Conservation (phyloP, 139 green algal genomes). For the Edaphochlamys debaryana region DNA sequence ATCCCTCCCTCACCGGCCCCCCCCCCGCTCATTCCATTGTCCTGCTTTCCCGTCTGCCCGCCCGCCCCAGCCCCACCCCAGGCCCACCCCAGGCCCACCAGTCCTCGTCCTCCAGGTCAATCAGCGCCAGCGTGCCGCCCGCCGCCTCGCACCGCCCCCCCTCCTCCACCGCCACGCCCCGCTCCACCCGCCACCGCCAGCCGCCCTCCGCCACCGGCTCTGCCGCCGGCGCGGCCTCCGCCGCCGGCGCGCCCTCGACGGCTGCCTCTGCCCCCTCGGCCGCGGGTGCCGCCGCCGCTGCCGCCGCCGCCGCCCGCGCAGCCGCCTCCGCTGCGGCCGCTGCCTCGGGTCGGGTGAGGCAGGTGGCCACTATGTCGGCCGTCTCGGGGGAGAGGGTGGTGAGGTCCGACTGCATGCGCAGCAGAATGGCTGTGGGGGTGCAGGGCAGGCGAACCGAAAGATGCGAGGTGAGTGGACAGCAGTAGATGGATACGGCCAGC, state of each 20-base stretch:
- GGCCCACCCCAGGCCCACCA: no score
- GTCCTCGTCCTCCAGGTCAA: constrained; percentile 73
- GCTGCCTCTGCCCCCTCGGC: not conserved
- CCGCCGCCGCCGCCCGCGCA: not conserved
- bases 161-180: not conserved
- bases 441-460: no score
- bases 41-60: no score
- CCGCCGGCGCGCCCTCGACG: not conserved
- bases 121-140: constrained; percentile 48
- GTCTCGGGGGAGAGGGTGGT: constrained; percentile 62
- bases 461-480: not conserved
- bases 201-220: not conserved
- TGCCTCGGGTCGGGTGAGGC: not conserved
- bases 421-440: constrained; percentile 27
- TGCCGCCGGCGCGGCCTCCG: not conserved
- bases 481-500: no score
- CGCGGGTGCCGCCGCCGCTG: not conserved
- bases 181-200: constrained; percentile 5
- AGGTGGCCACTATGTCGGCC: constrained; percentile 40
- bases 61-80: no score
- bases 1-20: no score
- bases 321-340: not conserved
- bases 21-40: no score
- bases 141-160: constrained; percentile 22
- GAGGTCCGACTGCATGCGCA: constrained; percentile 69